A percentile compares a stretch with the other conserved stretches of the same genome.
Evolutionary conservation across 208 protist species (phyloP).

Genomic region (Jaenimonas drosophilae): DNA sequence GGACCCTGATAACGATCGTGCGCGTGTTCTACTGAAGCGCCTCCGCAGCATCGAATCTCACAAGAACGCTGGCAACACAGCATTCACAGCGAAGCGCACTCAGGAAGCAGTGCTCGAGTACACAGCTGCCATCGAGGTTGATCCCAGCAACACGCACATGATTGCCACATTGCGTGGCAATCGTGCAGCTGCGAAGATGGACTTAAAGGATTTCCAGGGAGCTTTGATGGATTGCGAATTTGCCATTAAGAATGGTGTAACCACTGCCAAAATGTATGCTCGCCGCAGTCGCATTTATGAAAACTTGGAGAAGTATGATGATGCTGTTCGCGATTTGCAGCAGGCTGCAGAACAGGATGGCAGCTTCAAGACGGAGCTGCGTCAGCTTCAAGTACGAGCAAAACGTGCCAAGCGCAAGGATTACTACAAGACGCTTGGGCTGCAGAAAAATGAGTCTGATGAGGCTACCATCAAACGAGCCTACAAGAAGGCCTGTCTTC

Average conservation of each 20-base stretch:
- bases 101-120: slow-evolving; percentile 70
- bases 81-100: slow-evolving; percentile 66
- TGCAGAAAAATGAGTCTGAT: slow-evolving; percentile 56
- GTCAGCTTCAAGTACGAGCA: slow-evolving; percentile 37
- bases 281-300: slow-evolving; percentile 75
- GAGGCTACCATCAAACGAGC: slow-evolving; percentile 65
- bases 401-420: slow-evolving; percentile 79
- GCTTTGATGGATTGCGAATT: slow-evolving; percentile 87
- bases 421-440: slow-evolving; percentile 87
- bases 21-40: slow-evolving; percentile 62
- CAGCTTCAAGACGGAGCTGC: slow-evolving; percentile 47
- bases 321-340: slow-evolving; percentile 84
- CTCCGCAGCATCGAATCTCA: slow-evolving; percentile 52
- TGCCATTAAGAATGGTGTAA: slow-evolving; percentile 82
- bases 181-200: slow-evolving; percentile 78
- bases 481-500: slow-evolving; percentile 79
- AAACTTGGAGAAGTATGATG: slow-evolving; percentile 77
- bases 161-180: slow-evolving; percentile 81
- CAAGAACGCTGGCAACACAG: slow-evolving; percentile 75
- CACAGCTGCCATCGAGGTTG: slow-evolving; percentile 59
- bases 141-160: slow-evolving; percentile 64
- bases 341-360: slow-evolving; percentile 61
- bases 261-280: slow-evolving; percentile 79
- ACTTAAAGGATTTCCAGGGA: slow-evolving; percentile 77
- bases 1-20: slow-evolving; percentile 68